Evolutionary conservation across 805 yeast genomes (phyloP).

Genomic region (Clavispora santaluciae): DNA sequence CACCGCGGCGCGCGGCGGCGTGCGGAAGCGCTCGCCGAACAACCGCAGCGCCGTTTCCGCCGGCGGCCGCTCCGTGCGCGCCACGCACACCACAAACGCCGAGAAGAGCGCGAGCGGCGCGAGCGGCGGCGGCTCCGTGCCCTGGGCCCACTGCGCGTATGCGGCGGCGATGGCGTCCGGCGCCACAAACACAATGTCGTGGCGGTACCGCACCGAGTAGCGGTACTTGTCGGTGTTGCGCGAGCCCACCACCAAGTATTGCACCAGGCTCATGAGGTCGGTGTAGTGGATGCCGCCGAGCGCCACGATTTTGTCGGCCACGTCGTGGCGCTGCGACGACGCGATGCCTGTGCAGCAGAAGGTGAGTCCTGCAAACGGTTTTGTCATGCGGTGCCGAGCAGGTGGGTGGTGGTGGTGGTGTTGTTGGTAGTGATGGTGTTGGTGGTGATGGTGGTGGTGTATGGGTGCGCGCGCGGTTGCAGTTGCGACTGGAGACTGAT

Average conservation of each 20-base stretch:
- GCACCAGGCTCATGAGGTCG: slow-evolving; percentile 58
- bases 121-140: slow-evolving; percentile 21
- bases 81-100: slow-evolving; percentile 41
- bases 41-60: slow-evolving; percentile 9
- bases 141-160: slow-evolving; percentile 50
- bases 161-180: slow-evolving; percentile 42
- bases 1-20: slow-evolving; percentile 10
- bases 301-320: slow-evolving; percentile 42
- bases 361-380: slow-evolving; percentile 43
- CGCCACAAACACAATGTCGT: slow-evolving; percentile 53
- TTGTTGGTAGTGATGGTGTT: background rate
- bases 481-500: too few relatives aligned
- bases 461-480: too few relatives aligned
- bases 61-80: slow-evolving; percentile 26
- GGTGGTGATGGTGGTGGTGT: too few relatives aligned
- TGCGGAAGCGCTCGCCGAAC: slow-evolving; percentile 21
- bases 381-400: slow-evolving; percentile 7
- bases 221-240: slow-evolving; percentile 51
- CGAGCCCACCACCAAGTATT: slow-evolving; percentile 56
- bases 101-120: slow-evolving; percentile 41
- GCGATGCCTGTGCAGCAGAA: slow-evolving; percentile 58
- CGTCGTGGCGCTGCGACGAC: slow-evolving; percentile 34
- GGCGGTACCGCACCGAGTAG: slow-evolving; percentile 46
- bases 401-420: background rate
- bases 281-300: slow-evolving; percentile 58